phyloP scores from a whole-genome alignment of 2,329 filamentous ascomycete genomes.

The Cucurbitaria berberidis region DNA sequence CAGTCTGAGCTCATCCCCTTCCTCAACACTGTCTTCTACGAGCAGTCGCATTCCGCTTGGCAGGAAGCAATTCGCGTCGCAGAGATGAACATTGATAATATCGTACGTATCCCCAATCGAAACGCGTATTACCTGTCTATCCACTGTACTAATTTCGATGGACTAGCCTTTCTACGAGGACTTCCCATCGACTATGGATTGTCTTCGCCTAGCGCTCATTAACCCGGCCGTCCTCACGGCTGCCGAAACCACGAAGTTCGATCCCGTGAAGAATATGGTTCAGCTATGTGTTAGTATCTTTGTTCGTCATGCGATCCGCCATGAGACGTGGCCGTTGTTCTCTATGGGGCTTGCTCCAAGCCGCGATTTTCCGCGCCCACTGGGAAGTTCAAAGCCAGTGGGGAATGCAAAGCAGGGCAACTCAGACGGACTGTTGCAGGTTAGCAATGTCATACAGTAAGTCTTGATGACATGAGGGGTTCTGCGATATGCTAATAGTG shows the following conservation, averaged over 20 bases:
- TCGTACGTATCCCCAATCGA: constrained; percentile 5
- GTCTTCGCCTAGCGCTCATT: constrained; percentile 10
- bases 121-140: neutral
- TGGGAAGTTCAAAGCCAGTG: too few relatives aligned
- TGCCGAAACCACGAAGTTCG: constrained; percentile 1
- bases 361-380: constrained; percentile 2
- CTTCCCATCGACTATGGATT: constrained; percentile 14
- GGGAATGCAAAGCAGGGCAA: neutral
- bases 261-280: neutral
- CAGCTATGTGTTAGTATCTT: constrained; percentile 9
- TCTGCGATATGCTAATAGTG: neutral
- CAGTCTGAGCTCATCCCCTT: constrained; percentile 11
- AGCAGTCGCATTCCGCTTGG: neutral
- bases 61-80: neutral
- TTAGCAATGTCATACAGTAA: neutral
- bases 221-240: constrained; percentile 2
- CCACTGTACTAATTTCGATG: neutral
- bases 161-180: constrained; percentile 10
- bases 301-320: constrained; percentile 10
- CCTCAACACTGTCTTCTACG: neutral
- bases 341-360: constrained; percentile 8
- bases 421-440: neutral
- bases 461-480: neutral
- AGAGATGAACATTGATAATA: neutral
- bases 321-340: constrained; percentile 2